Evolutionary conservation across 2,329 filamentous ascomycete species (phyloP).

Genomic region (Chrysosporium queenslandicum): DNA sequence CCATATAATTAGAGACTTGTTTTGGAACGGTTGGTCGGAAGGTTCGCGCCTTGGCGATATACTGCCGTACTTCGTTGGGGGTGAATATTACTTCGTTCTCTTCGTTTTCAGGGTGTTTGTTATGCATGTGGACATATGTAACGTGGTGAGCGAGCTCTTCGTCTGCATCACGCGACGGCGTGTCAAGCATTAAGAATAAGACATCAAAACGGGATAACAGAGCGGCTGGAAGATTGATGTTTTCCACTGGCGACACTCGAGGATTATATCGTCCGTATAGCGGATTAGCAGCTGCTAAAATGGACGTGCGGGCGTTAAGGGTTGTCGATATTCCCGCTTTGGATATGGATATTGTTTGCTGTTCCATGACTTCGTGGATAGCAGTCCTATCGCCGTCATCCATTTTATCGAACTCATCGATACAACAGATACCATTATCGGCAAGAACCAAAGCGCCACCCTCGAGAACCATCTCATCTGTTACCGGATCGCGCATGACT

Average conservation of each 20-base stretch:
- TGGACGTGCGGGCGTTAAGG: constrained; percentile 89
- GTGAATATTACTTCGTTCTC: constrained; percentile 66
- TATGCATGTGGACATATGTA: constrained; percentile 94
- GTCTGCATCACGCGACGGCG: constrained; percentile 76
- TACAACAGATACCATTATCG: constrained; percentile 74
- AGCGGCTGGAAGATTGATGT: constrained; percentile 97
- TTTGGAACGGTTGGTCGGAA: constrained; percentile 80
- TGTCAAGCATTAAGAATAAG: constrained; percentile 93
- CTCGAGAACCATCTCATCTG: constrained; percentile 68
- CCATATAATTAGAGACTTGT: constrained; percentile 86
- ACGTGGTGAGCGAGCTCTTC: constrained; percentile 94
- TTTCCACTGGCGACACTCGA: constrained; percentile 91
- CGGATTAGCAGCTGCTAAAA: constrained; percentile 91
- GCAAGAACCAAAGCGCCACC: constrained; percentile 69
- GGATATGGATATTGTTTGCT: constrained; percentile 74
- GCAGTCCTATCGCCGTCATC: constrained; percentile 67
- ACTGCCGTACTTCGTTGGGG: constrained; percentile 88
- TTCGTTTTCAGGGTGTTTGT: constrained; percentile 72
- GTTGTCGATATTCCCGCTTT: constrained; percentile 95
- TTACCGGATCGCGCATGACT: constrained; percentile 70
- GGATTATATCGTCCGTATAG: constrained; percentile 98
- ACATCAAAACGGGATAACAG: constrained; percentile 95
- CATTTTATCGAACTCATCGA: constrained; percentile 83
- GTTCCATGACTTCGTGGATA: constrained; percentile 81
- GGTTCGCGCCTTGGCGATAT: constrained; percentile 83